Conservation (phyloP, 305 asterid genomes). For the Fraxinus xanthoxyloides region DNA sequence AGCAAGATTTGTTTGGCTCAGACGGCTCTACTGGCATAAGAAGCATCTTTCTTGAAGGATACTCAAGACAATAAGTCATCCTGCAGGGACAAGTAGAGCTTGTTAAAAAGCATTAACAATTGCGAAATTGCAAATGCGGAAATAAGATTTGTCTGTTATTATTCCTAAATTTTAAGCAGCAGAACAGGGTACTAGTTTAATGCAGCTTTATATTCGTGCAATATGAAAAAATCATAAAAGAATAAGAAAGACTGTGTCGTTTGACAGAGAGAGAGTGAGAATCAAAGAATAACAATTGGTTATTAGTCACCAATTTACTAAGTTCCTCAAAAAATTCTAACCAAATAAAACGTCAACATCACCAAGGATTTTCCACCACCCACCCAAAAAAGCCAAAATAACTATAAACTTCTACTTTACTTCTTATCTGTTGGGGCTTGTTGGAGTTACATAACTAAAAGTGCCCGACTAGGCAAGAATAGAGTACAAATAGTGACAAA, state of each 20-base stretch:
- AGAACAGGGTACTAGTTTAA: background rate
- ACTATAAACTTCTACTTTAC: background rate
- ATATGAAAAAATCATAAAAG: background rate
- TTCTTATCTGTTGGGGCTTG: background rate
- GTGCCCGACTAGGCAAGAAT: conserved; percentile 3
- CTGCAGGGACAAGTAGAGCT: conserved; percentile 37
- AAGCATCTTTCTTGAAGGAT: conserved; percentile 85
- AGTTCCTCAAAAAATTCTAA: conserved; percentile 5
- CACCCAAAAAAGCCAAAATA: background rate
- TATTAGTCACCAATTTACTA: background rate
- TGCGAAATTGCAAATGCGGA: background rate
- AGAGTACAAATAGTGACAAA: conserved; percentile 9
- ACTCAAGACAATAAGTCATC: conserved; percentile 97
- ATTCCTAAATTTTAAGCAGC: background rate
- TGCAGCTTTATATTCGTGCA: background rate
- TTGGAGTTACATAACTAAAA: background rate
- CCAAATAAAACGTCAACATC: background rate
- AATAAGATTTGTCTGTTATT: background rate
- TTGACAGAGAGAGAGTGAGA: background rate
- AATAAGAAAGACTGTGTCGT: background rate
- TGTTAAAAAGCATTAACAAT: conserved; percentile 8
- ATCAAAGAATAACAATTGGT: background rate
- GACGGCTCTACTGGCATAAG: conserved; percentile 97
- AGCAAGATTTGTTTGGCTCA: conserved; percentile 87
- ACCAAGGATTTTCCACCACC: background rate